Evolutionary conservation across 495 filamentous ascomycete species (phyloP), one percentile per base, ranked within the genome.

Genomic region (Aspergillus heteromorphus): DNA sequence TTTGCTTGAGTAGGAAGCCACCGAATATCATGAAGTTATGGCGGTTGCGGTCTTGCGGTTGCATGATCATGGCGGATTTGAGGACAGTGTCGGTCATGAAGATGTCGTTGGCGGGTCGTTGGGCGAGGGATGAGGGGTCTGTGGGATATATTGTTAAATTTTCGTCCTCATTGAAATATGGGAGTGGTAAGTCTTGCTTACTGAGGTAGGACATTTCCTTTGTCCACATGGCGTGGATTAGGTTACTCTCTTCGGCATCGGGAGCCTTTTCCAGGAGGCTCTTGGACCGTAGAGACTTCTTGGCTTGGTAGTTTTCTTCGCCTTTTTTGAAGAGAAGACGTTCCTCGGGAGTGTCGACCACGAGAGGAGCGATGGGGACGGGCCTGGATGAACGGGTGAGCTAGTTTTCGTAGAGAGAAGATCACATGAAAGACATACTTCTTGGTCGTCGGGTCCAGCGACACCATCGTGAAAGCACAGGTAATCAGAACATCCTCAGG

Each of bases 21-120:
- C 89, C 89, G 62, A 92, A 95, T 48, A 95, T 91, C 88, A 91
- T 91, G 73, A 91, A 91, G 60, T 88, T 86, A 72, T 92, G 88
- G 2, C 88, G 76, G 68, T 92, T 92, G 30, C 89, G 84, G 64
- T 89, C 83, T 67, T 92, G 89, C 3, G 89, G 89, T 60, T 92
- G 88, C 89, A 95, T 95, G 53, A 95, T 90, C 60, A 80, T 80
- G 5, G 88, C 85, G 1, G 85, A 86, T 51, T 81, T 79, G 23
- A 92, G 75, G 19, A 74, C 73, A 0, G 88, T 90, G 27, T 74
- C 71, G 27, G 78, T 73, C 88, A 92, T 92, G 65, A 77, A 81
- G 51, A 84, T 65, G 6, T 83, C 79, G 60, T 87, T 87, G 19
- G 72, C 43, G 4, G 87, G 87, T 60, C 85, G 83, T 6, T 75